These are phyloP conservation scores for Nymphaea thermarum DNA, from an alignment of 164 flowering plant genomes.

Conservation along the genomic window DNA sequence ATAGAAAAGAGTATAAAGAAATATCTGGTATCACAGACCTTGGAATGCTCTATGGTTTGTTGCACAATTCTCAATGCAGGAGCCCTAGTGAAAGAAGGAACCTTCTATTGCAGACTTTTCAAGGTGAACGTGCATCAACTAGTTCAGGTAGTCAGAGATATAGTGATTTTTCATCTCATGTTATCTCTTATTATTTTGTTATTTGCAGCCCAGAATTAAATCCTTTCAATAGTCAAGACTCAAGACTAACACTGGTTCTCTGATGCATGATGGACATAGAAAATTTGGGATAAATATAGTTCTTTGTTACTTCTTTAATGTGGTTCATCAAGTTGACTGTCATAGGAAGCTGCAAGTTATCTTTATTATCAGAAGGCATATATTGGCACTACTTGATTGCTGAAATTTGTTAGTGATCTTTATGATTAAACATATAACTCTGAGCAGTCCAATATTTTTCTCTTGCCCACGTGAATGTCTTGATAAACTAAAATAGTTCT, in stretches of 20 bases:
- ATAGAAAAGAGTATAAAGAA: conserved; percentile 54
- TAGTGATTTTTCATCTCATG: not conserved
- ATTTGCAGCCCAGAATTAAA: too few species aligned
- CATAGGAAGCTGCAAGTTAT: not conserved
- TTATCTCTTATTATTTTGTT: too few species aligned
- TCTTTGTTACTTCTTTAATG: not conserved
- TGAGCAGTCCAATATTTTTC: too few species aligned
- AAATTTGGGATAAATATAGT: not conserved
- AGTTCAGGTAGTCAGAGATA: conserved; percentile 37
- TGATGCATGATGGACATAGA: not conserved
- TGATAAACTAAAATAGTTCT: not conserved
- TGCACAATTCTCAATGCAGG: conserved; percentile 51
- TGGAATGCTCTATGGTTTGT: conserved; percentile 74
- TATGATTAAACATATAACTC: too few species aligned
- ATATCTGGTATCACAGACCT: conserved; percentile 68
- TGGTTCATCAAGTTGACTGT: not conserved
- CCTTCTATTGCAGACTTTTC: conserved; percentile 47
- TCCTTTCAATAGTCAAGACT: too few species aligned
- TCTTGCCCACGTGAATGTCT: not conserved
- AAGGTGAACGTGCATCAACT: conserved; percentile 40
- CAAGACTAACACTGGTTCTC: too few species aligned
- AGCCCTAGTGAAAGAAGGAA: conserved; percentile 62
- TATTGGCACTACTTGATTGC: not conserved
- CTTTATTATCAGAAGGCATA: too few species aligned
- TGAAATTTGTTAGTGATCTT: not conserved